Conservation (phyloP, 257 asterid genomes). For the Cinchona pubescens region DNA sequence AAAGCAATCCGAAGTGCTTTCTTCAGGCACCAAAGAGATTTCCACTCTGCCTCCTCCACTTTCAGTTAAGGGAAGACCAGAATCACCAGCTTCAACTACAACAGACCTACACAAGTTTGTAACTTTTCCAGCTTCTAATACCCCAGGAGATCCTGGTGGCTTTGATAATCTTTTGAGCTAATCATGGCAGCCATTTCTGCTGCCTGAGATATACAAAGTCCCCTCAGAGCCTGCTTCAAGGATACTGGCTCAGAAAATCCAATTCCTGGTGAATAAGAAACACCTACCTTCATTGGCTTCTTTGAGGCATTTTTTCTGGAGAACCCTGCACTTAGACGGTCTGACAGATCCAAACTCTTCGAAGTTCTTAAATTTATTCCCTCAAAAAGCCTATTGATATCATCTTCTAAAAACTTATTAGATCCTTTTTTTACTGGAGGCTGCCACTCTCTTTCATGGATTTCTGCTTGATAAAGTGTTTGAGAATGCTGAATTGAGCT, state of each 20-base stretch:
- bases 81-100: slow-evolving; percentile 43
- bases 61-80: slow-evolving; percentile 29
- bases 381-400: slow-evolving; percentile 51
- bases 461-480: slow-evolving; percentile 21
- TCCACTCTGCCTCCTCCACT: slow-evolving; percentile 27
- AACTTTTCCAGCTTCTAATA: slow-evolving; percentile 54
- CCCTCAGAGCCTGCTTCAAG: slow-evolving; percentile 87
- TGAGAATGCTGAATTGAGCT: slow-evolving; percentile 24
- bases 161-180: slow-evolving; percentile 62
- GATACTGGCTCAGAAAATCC: slow-evolving; percentile 86
- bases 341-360: slow-evolving; percentile 49
- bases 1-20: slow-evolving; percentile 43
- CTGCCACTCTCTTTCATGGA: slow-evolving; percentile 29
- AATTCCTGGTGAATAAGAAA: slow-evolving; percentile 62
- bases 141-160: slow-evolving; percentile 72
- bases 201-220: slow-evolving; percentile 92
- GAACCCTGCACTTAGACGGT: slow-evolving; percentile 20
- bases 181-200: slow-evolving; percentile 82
- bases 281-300: slow-evolving; percentile 65
- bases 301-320: slow-evolving; percentile 49
- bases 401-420: slow-evolving; percentile 34
- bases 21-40: slow-evolving; percentile 43
- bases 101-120: slow-evolving; percentile 41
- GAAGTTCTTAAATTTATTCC: slow-evolving; percentile 40
- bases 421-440: slow-evolving; percentile 44